phyloP scores from a whole-genome alignment of 2,329 filamentous ascomycete species.

The Aspergillus glaucus region DNA sequence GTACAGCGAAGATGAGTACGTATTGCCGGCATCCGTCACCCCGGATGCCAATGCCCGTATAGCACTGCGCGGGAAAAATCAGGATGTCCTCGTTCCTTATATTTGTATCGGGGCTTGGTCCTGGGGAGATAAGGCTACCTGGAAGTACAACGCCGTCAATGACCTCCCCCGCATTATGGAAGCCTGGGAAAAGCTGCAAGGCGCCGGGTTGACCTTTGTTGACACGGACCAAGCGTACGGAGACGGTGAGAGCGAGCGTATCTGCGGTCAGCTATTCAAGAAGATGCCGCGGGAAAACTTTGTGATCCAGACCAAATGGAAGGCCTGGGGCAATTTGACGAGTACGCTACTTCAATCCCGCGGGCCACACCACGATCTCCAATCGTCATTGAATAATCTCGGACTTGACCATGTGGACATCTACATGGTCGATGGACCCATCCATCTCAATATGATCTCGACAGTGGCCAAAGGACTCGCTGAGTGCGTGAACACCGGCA shows the following conservation, averaged over 20 bases:
- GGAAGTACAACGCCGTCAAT: constrained; percentile 26
- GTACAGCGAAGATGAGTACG: constrained; percentile 14
- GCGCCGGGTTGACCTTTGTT: constrained; percentile 36
- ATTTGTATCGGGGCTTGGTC: constrained; percentile 24
- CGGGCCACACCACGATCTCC: constrained; percentile 31
- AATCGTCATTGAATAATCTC: constrained; percentile 33
- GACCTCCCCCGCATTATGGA: constrained; percentile 30
- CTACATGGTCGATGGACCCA: constrained; percentile 41
- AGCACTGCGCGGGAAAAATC: constrained; percentile 14
- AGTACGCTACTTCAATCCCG: constrained; percentile 27
- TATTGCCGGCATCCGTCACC: constrained; percentile 14
- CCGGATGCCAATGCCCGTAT: constrained; percentile 16
- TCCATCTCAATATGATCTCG: constrained; percentile 35
- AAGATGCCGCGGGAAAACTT: constrained; percentile 30
- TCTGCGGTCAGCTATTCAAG: constrained; percentile 36
- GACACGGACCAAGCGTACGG: constrained; percentile 43
- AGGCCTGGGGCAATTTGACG: constrained; percentile 24
- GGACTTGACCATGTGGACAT: constrained; percentile 38
- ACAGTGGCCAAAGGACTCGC: constrained; percentile 38
- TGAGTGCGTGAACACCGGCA: constrained; percentile 37
- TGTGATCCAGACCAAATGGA: constrained; percentile 39
- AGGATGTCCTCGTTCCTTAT: constrained; percentile 21
- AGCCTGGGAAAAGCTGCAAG: constrained; percentile 34
- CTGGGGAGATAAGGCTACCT: constrained; percentile 26
- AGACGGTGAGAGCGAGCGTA: constrained; percentile 36